phyloP scores from a whole-genome alignment of 2,329 filamentous ascomycete genomes.

The Verticillium alfalfae region DNA sequence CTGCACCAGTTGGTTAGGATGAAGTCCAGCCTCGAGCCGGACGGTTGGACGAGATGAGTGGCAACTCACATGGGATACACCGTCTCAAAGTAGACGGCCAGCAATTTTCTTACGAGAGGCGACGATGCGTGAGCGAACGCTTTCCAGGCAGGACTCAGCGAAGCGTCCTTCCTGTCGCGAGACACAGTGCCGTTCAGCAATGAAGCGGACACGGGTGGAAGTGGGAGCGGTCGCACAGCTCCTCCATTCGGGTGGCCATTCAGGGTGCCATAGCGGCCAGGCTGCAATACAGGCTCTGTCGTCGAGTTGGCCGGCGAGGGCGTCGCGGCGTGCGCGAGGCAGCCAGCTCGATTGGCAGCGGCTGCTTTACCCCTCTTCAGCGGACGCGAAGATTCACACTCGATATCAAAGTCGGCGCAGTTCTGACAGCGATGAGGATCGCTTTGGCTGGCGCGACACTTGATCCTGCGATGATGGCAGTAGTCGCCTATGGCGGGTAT shows the following conservation, averaged over 20 bases:
- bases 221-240: not conserved
- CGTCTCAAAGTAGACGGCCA: constrained; percentile 45
- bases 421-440: constrained; percentile 37
- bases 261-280: constrained; percentile 16
- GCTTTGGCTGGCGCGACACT: constrained; percentile 23
- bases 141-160: constrained; percentile 16
- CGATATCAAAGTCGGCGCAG: not conserved
- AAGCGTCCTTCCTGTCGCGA: not conserved
- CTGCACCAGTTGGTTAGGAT: not conserved
- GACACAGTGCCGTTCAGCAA: not conserved
- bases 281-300: not conserved
- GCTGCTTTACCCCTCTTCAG: not conserved
- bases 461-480: constrained; percentile 31
- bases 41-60: too few relatives aligned
- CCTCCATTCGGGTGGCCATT: not conserved
- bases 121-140: constrained; percentile 2
- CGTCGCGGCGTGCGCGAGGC: not conserved
- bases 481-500: constrained; percentile 26
- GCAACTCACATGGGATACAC: constrained; percentile 40
- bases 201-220: not conserved
- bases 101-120: constrained; percentile 29
- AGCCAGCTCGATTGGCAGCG: not conserved
- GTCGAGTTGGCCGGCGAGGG: not conserved
- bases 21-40: not conserved
- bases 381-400: not conserved